phyloP scores from a whole-genome alignment of 768 basidiomycete genomes.

The Hydnomerulius pinastri region DNA sequence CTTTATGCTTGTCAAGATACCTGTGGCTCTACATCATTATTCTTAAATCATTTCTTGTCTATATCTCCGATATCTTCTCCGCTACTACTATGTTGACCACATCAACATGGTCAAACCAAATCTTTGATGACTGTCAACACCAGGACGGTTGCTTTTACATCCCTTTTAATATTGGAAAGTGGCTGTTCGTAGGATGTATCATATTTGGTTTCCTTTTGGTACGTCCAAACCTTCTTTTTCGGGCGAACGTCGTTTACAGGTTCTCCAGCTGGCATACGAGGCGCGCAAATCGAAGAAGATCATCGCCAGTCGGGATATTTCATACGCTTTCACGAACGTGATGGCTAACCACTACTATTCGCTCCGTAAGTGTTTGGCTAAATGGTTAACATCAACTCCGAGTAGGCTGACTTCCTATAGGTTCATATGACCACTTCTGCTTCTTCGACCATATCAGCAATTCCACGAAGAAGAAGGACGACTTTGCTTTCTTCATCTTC shows the following conservation, averaged over 20 bases:
- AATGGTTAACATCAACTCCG: background rate
- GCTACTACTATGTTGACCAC: constrained; percentile 96
- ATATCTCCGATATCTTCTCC: constrained; percentile 96
- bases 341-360: constrained; percentile 98
- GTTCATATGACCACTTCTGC: constrained; percentile 96
- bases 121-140: constrained; percentile 72
- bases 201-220: constrained; percentile 96
- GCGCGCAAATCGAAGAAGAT: constrained; percentile 91
- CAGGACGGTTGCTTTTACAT: constrained; percentile 78
- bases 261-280: constrained; percentile 81
- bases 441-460: constrained; percentile 96
- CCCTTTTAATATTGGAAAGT: constrained; percentile 87
- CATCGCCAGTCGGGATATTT: constrained; percentile 93
- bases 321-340: constrained; percentile 97
- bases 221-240: constrained; percentile 25
- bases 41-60: constrained; percentile 95
- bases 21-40: constrained; percentile 91
- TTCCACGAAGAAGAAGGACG: constrained; percentile 94
- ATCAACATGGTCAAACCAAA: constrained; percentile 86
- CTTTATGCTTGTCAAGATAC: constrained; percentile 57
- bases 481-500: constrained; percentile 99
- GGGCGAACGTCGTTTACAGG: constrained; percentile 12
- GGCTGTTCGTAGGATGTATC: constrained; percentile 98
- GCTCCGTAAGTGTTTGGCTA: constrained; percentile 68
- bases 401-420: too few relatives aligned